Conservation (phyloP, 2,329 filamentous ascomycete genomes). For the Whalleya microplaca region DNA sequence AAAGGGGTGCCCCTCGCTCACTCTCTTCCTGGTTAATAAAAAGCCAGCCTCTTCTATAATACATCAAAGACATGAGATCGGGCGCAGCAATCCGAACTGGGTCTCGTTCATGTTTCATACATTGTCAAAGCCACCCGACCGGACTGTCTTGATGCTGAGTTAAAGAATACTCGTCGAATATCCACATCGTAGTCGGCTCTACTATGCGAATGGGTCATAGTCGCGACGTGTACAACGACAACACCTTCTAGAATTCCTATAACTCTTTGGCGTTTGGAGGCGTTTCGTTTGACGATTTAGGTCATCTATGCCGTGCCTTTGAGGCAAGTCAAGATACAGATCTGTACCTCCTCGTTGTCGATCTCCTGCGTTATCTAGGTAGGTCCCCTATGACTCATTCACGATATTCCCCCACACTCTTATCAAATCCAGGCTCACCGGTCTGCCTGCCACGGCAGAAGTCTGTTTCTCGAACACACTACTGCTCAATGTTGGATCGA, state of each 20-base stretch:
- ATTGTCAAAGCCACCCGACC: background rate
- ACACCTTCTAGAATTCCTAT: background rate
- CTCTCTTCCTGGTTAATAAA: too few relatives aligned
- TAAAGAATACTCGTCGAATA: background rate
- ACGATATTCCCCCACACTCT: background rate
- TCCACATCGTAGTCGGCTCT: background rate
- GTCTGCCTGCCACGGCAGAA: background rate
- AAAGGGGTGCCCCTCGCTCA: background rate
- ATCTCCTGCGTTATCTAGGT: background rate
- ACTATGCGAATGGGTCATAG: background rate
- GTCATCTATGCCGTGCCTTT: background rate
- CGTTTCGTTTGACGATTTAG: background rate
- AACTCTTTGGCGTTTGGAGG: background rate
- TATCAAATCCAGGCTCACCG: background rate
- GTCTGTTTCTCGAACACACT: background rate
- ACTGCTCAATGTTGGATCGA: background rate
- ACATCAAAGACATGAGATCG: background rate
- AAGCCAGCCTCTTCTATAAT: background rate
- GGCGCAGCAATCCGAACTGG: background rate
- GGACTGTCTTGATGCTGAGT: background rate
- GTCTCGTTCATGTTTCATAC: background rate
- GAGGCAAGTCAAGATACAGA: background rate
- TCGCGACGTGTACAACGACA: background rate
- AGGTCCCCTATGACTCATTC: background rate
- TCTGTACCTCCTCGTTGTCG: background rate